Evolutionary conservation across 805 yeast genomes (phyloP), one percentile per base, ranked within the genome.

Genomic region (Metschnikowia lachancei): DNA sequence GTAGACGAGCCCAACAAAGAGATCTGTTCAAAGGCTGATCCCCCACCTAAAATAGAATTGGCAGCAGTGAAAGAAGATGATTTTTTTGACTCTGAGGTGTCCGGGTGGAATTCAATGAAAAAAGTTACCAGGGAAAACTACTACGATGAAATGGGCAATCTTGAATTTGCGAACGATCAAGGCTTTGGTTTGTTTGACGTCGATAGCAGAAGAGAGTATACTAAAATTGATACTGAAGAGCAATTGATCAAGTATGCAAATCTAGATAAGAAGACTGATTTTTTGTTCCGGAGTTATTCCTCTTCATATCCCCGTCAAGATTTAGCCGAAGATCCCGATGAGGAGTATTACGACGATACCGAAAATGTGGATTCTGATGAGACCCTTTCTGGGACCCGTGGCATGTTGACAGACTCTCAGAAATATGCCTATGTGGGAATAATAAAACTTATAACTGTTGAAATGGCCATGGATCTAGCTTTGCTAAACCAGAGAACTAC

Each of bases 351-450:
- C 36, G 65, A 65, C 13, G 72, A 65, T 51, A 79, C 72, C 36
- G 83, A 69, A 26, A 63, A 63, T 22, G 37, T 71, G 9, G 73
- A 70, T 51, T 79, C 88, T 0, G 65, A 67, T n/a, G 80, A 78
- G 38, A 95, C 91, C 46, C 69, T 94, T 52, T 80, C 80, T 44
- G 78, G 92, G 1, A 94, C 97, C 4, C 88, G 83, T 61, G 78
- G 81, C 19, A 78, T 94, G 80, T 74, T 94, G 13, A 75, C 82
- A 7, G 98, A 89, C 14, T 73, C 85, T 13, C 97, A 94, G 63
- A 84, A 87, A 58, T 84, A 91, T 51, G 98, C 98, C 2, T 94
- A 94, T 60, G 86, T 87, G 6, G 98, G 97, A 0, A 74, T 92
- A 9, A 82, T 85, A 8, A 85, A 87, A 55, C 76, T 94, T 30